Evolutionary conservation across 139 green algal species (phyloP), one percentile per base, ranked within the genome.

Genomic region (Eudorina sp.): DNA sequence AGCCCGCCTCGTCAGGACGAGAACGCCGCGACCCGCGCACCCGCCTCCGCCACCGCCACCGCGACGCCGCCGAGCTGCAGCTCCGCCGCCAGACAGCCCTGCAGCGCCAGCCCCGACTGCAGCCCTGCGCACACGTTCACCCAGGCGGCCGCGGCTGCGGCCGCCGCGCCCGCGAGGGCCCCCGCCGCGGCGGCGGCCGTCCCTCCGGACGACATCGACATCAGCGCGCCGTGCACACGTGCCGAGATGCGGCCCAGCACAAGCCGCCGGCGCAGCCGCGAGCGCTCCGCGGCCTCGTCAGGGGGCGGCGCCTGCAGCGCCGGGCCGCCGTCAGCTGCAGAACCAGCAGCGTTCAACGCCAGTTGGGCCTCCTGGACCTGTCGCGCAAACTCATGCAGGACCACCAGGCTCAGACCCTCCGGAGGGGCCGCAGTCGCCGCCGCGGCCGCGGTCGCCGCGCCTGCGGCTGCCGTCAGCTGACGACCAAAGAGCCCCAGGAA

Each of bases 211-310:
- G 53, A 4, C 21, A 40, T 25, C n/a, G 31, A 38, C 83, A 89
- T 75, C 3, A 89, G 85, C 46, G 31, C 85, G 1, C n/a, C 46
- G 19, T 89, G 60, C 53, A 89, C 85, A 0, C 85, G 74, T 6
- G 55, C 73, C n/a, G 85, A 77, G 53, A 89, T 89, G 41, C 45
- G 72, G 1, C 41, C 58, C 43, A 89, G 58, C 74, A 89, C 85
- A 58, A 90, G 64, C 62, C 86, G 68, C 68, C 74, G 78, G 62
- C 81, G 77, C 27, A 90, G 78, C 29, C 95, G 83, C 60, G 90
- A 31, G 4, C 62, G 41, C 77, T 96, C 92, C 25, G 90, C 92
- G 0, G 76, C 82, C 7, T 68, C 38, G 79, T 85, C 93, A 46
- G 11, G 4, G 5, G 7, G 27, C 27, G 29, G 1, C 29, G 38